Evolutionary conservation across 2,329 filamentous ascomycete species (phyloP).

Genomic region (Fusarium musae): DNA sequence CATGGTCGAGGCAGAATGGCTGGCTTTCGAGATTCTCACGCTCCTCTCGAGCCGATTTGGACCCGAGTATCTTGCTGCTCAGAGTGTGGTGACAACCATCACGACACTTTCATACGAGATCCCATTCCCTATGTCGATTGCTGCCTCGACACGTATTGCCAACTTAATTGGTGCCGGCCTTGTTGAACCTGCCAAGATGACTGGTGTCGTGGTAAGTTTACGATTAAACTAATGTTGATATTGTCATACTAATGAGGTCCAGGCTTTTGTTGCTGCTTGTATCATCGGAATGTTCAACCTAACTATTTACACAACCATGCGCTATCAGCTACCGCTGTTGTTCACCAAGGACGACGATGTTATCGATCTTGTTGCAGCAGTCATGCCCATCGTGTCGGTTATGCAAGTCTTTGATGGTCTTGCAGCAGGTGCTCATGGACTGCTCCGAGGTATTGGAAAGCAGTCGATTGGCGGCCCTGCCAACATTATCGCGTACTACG

Average conservation of each 20-base stretch:
- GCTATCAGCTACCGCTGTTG: constrained; percentile 79
- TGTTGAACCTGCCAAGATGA: constrained; percentile 81
- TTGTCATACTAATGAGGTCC: neutral
- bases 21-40: constrained; percentile 92
- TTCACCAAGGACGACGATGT: constrained; percentile 81
- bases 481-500: constrained; percentile 87
- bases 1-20: constrained; percentile 94
- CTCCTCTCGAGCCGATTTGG: constrained; percentile 84
- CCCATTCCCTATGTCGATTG: constrained; percentile 90
- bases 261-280: constrained; percentile 71
- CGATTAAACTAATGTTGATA: neutral
- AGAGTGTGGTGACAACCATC: constrained; percentile 84
- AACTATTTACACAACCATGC: constrained; percentile 72
- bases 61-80: constrained; percentile 83
- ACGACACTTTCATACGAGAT: constrained; percentile 88
- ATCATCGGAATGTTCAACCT: constrained; percentile 85
- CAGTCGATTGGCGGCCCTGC: constrained; percentile 92
- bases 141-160: constrained; percentile 86
- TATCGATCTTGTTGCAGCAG: constrained; percentile 71
- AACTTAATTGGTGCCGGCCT: constrained; percentile 92
- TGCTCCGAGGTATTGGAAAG: constrained; percentile 86
- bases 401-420: constrained; percentile 93
- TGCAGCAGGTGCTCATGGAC: constrained; percentile 81
- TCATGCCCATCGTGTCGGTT: constrained; percentile 83
- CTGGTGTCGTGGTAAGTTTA: constrained; percentile 75